A percentile compares a stretch with the other conserved stretches of the same genome.
Evolutionary conservation across 179 eudicot genomes (phyloP).

Genomic region (Actinidia polygama): DNA sequence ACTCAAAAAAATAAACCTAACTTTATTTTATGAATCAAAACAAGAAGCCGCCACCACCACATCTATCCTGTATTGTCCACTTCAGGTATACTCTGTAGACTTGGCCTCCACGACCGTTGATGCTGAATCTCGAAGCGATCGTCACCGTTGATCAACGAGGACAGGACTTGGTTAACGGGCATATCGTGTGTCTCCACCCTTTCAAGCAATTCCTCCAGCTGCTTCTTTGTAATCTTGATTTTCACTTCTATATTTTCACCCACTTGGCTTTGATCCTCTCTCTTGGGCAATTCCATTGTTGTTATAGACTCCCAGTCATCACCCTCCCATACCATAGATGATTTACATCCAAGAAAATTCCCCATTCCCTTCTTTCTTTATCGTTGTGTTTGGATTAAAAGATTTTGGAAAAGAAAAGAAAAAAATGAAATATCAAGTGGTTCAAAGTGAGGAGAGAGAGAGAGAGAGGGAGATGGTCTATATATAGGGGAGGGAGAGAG

Average conservation of each 20-base stretch:
- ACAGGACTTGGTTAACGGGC: slow-evolving; percentile 33
- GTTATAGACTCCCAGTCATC: slow-evolving; percentile 17
- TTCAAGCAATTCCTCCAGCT: slow-evolving; percentile 37
- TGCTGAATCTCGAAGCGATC: slow-evolving; percentile 25
- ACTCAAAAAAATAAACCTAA: neutral
- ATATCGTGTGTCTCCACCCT: slow-evolving; percentile 28
- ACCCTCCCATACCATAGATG: slow-evolving; percentile 19
- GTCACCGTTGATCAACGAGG: slow-evolving; percentile 30
- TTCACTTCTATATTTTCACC: slow-evolving; percentile 43
- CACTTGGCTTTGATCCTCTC: neutral
- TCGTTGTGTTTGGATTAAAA: too few species aligned
- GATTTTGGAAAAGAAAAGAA: too few species aligned
- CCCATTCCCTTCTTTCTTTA: too few species aligned
- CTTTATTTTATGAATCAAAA: neutral
- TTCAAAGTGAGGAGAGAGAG: too few species aligned
- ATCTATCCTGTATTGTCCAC: neutral
- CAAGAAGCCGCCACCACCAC: neutral
- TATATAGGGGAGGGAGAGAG: neutral
- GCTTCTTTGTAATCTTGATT: slow-evolving; percentile 52
- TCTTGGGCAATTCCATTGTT: neutral
- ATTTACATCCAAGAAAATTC: slow-evolving; percentile 18
- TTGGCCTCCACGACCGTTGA: slow-evolving; percentile 47
- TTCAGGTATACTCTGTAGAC: slow-evolving; percentile 48
- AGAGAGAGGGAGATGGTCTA: neutral
- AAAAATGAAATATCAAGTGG: neutral